These are phyloP conservation scores for Chlorella sp. DNA, from an alignment of 139 green algal species.

Conservation along the genomic window DNA sequence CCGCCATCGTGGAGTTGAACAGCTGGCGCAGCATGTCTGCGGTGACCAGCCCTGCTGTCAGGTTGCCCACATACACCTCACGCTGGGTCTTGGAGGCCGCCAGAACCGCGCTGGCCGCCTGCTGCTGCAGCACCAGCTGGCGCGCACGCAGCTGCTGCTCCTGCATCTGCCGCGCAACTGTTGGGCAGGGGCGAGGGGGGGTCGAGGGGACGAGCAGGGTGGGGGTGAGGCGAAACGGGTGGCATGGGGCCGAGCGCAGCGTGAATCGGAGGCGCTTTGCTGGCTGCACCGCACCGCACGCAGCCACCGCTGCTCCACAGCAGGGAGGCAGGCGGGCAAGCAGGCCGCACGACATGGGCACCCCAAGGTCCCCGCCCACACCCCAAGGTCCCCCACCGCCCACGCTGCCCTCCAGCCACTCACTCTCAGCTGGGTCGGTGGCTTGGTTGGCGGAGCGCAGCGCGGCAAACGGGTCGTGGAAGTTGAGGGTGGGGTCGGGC, in stretches of 20 bases:
- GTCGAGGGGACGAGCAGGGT: not conserved
- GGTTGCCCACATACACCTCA: slow-evolving; percentile 86
- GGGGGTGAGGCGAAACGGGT: not conserved
- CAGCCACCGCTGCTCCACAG: too few relatives aligned
- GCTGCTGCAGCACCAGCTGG: slow-evolving; percentile 86
- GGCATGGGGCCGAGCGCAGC: not conserved
- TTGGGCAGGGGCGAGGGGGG: not conserved
- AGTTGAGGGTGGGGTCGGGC: slow-evolving; percentile 14
- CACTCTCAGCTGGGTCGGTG: slow-evolving; percentile 44
- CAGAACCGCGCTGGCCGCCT: slow-evolving; percentile 72
- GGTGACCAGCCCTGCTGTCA: slow-evolving; percentile 78
- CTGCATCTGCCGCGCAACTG: slow-evolving; percentile 72
- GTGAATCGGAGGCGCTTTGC: too few relatives aligned
- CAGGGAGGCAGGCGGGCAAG: too few relatives aligned
- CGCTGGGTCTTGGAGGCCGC: slow-evolving; percentile 82
- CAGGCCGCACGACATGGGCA: not conserved
- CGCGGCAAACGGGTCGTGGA: slow-evolving; percentile 57
- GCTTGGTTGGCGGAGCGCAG: slow-evolving; percentile 41
- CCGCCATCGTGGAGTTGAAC: slow-evolving; percentile 82
- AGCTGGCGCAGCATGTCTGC: slow-evolving; percentile 75
- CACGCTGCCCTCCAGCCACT: too few relatives aligned
- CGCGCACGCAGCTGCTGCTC: slow-evolving; percentile 84
- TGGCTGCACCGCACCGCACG: not conserved
- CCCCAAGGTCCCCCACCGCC: too few relatives aligned
- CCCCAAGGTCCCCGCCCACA: too few relatives aligned